Evolutionary conservation across 1,284 basidiomycete species (phyloP).

Genomic region (Gomphus bonarii): DNA sequence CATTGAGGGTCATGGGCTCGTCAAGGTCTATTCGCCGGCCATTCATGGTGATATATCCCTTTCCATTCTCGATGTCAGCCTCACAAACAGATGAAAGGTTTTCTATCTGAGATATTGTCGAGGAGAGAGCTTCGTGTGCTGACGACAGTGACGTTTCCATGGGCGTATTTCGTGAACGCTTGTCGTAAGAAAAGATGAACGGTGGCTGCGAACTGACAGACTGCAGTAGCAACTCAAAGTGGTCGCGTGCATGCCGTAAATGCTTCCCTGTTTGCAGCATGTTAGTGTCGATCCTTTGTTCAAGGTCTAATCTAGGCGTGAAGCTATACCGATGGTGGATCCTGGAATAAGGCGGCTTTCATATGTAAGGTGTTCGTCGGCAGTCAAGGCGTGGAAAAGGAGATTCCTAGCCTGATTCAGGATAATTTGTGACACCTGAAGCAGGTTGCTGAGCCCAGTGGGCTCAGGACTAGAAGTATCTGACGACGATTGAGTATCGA

Average conservation of each 20-base stretch:
- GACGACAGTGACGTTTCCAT: slow-evolving; percentile 62
- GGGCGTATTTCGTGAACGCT: slow-evolving; percentile 61
- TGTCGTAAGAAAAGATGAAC: slow-evolving; percentile 55
- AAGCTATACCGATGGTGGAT: slow-evolving; percentile 61
- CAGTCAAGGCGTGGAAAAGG: slow-evolving; percentile 48
- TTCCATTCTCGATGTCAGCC: slow-evolving; percentile 1
- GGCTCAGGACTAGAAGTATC: background rate
- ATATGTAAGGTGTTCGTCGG: slow-evolving; percentile 57
- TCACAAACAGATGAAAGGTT: slow-evolving; percentile 31
- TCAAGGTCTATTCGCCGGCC: slow-evolving; percentile 31
- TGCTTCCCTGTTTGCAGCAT: slow-evolving; percentile 52
- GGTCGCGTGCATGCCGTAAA: slow-evolving; percentile 71
- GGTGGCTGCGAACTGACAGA: slow-evolving; percentile 24
- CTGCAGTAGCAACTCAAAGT: slow-evolving; percentile 58
- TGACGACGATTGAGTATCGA: background rate
- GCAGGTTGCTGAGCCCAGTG: slow-evolving; percentile 23
- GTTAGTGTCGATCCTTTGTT: slow-evolving; percentile 1
- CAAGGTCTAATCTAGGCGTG: background rate
- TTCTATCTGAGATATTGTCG: slow-evolving; percentile 47
- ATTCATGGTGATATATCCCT: slow-evolving; percentile 2
- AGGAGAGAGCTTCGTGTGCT: slow-evolving; percentile 45
- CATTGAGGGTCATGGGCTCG: slow-evolving; percentile 54
- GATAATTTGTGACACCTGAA: slow-evolving; percentile 54
- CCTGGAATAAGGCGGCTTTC: slow-evolving; percentile 64
- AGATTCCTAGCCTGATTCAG: slow-evolving; percentile 63